Conservation (phyloP, 192 early-diverging fungal species). For the Phycomyces blakesleeanus region DNA sequence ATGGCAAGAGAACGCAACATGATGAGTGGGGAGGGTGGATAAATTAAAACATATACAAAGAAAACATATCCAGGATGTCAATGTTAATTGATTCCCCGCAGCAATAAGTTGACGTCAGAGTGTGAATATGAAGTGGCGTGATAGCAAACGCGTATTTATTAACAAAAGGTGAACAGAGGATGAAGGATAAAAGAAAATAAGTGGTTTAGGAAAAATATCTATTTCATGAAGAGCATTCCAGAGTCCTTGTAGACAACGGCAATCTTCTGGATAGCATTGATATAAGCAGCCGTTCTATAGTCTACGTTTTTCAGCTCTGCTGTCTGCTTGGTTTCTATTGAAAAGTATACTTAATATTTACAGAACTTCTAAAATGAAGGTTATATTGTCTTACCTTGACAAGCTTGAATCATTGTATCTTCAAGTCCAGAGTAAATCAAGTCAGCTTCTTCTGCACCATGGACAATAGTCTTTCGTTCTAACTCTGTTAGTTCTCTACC, state of each 20-base stretch:
- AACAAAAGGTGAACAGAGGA: background rate
- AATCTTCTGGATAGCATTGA: slow-evolving; percentile 83
- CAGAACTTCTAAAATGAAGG: no score
- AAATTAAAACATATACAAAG: background rate
- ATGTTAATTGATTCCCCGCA: no score
- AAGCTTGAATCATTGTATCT: slow-evolving; percentile 83
- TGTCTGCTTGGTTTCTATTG: slow-evolving; percentile 66
- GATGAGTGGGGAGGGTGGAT: background rate
- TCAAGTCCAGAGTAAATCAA: slow-evolving; percentile 83
- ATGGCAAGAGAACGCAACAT: no score
- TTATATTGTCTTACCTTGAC: slow-evolving; percentile 25
- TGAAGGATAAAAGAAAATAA: slow-evolving; percentile 3
- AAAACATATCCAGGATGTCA: no score
- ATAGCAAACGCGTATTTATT: background rate
- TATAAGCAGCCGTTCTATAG: slow-evolving; percentile 72
- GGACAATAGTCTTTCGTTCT: slow-evolving; percentile 72
- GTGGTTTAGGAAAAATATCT: slow-evolving; percentile 1
- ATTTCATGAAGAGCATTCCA: slow-evolving; percentile 72
- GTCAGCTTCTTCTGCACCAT: slow-evolving; percentile 82
- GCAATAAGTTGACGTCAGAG: no score
- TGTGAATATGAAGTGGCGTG: no score
- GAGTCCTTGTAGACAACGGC: slow-evolving; percentile 68
- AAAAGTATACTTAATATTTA: no score
- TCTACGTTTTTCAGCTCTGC: slow-evolving; percentile 62
- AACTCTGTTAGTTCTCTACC: slow-evolving; percentile 67